Base-by-base conservation (phyloP, 1,139 yeast species). In the Keqinozyma sinolaborantium region DNA sequence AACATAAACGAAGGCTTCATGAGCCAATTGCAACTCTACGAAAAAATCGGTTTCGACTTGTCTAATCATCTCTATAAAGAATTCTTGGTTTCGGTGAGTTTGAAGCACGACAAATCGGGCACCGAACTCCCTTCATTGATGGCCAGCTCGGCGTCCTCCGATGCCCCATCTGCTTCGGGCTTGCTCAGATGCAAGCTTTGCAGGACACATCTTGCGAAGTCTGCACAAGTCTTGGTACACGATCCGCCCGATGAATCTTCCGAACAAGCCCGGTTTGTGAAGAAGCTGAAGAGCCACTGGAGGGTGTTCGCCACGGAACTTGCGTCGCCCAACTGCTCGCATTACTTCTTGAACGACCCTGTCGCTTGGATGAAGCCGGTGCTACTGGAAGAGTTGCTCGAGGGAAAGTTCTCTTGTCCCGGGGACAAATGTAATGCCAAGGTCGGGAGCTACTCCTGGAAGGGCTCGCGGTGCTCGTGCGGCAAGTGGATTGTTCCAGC, bases 401-500 rank as follows among this genome's bases (percentile, higher is more conserved):
- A 90, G 52, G 98, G 98, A 2, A 85, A 83, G 48, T 79, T 92
- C 30, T 54, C 62, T 14, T 92, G 99, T 55, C 94, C 95, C 3
- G 30, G 32, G 9, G 21, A 18, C 4, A 83, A 81, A 48, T 92
- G 99, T 61, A 64, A 67, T 4, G 69, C 84, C n/a, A 83, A 83
- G 56, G 74, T 83, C 2, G 98, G 98, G 4, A 90, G 88, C 0
- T 92, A 88, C 52, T 79, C 83, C 41, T 92, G 99, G 99, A 85
- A 81, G 51, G 99, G 99, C 0, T 79, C 90, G 4, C 68, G 95
- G 44, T 92, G 99, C 54, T 79, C 95, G 35, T 92, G 99, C 59
- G 97, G 97, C 2, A 77, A 77, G 47, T 92, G 99, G 99, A 81
- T 92, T 67, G 74, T 87, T 4, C 98, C 99, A 0, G 95, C 95